Percentiles rank a stretch among this genome's conserved stretches.
These are phyloP conservation scores for Puccinia polysora DNA, from an alignment of 1,284 basidiomycete species.

Conservation along the genomic window DNA sequence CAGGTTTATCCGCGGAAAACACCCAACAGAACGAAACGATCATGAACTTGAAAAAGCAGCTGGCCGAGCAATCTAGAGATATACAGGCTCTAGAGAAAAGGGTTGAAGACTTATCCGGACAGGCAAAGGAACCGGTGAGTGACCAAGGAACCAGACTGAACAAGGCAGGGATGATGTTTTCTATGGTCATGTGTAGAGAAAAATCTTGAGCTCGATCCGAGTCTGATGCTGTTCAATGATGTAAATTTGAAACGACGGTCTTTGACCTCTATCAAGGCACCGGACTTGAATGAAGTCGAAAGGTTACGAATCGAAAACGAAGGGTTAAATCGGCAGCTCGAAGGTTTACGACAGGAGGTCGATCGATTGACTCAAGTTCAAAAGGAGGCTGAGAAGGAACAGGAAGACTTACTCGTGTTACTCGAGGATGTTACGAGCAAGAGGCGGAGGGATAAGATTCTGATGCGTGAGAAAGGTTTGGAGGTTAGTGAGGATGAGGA, in stretches of 20 bases:
- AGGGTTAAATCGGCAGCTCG: neutral
- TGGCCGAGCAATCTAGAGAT: slow-evolving; percentile 72
- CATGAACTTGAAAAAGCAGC: slow-evolving; percentile 70
- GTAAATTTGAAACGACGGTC: no score
- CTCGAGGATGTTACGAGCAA: slow-evolving; percentile 87
- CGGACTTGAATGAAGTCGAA: slow-evolving; percentile 36
- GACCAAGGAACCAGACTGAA: neutral
- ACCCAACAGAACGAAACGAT: slow-evolving; percentile 74
- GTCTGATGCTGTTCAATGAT: no score
- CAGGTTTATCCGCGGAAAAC: slow-evolving; percentile 60
- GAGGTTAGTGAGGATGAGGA: slow-evolving; percentile 78
- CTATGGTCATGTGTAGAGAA: neutral
- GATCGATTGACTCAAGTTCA: slow-evolving; percentile 62
- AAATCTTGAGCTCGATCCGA: no score
- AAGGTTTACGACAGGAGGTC: slow-evolving; percentile 55
- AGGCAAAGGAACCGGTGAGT: slow-evolving; percentile 50
- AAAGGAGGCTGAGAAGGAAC: slow-evolving; percentile 82
- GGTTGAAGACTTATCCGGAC: slow-evolving; percentile 53
- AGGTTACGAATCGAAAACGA: slow-evolving; percentile 3
- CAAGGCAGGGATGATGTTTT: neutral
- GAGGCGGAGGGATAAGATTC: slow-evolving; percentile 72
- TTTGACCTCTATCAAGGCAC: no score
- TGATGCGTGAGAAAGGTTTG: slow-evolving; percentile 66
- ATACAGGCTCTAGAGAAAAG: slow-evolving; percentile 59
- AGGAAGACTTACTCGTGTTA: slow-evolving; percentile 86